A percentile compares a stretch with the other conserved stretches of the same genome.
phyloP scores from a whole-genome alignment of 345 rosid species.

The sweet orange (Citrus sinensis) region DVS_A1.0 CM039169.1:30575501-30576000 shows the following conservation, averaged over 20 bases:
- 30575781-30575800: neutral
- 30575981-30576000: neutral
- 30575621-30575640: constrained; percentile 37
- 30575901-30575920: constrained; percentile 23
- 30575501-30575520: neutral
- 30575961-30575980: constrained; percentile 16
- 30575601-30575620: constrained; percentile 52
- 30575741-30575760: constrained; percentile 47
- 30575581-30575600: constrained; percentile 22
- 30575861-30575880: constrained; percentile 9
- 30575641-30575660: constrained; percentile 49
- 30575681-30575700: constrained; percentile 54
- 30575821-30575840: constrained; percentile 18
- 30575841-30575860: constrained; percentile 34
- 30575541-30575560: neutral
- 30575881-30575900: constrained; percentile 14
- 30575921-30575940: constrained; percentile 26
- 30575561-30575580: neutral
- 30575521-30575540: neutral
- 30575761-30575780: too few species aligned
- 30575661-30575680: constrained; percentile 40
- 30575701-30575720: constrained; percentile 52
- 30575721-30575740: constrained; percentile 48
- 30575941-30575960: constrained; percentile 15
- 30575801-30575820: neutral